Evolutionary conservation across 148 eudicot species (phyloP).

Genomic region (Nepenthes mirabilis): DNA sequence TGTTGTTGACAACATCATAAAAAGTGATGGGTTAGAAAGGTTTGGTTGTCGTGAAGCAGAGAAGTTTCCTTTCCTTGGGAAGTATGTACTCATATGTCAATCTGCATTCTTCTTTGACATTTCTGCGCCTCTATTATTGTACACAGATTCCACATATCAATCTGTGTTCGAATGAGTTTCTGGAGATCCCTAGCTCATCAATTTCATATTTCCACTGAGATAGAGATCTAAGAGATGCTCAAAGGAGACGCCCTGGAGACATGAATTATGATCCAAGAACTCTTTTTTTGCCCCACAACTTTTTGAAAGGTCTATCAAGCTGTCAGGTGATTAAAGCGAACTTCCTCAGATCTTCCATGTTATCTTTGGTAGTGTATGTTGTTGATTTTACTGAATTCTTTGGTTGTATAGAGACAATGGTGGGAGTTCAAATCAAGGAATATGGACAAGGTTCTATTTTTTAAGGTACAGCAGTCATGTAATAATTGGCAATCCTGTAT

Average conservation of each 20-base stretch:
- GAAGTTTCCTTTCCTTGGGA: conserved; percentile 64
- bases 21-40: conserved; percentile 46
- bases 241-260: conserved; percentile 64
- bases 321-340: conserved; percentile 53
- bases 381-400: conserved; percentile 10
- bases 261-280: conserved; percentile 74
- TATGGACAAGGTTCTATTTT: conserved; percentile 98
- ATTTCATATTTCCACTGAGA: conserved; percentile 4
- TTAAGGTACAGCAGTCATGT: conserved; percentile 48
- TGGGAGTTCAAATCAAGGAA: conserved; percentile 98
- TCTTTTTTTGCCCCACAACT: conserved; percentile 68
- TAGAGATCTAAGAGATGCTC: conserved; percentile 76
- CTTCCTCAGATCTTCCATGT: neutral
- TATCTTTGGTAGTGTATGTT: neutral
- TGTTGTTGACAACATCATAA: conserved; percentile 15
- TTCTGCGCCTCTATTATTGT: neutral
- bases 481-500: neutral
- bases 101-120: neutral
- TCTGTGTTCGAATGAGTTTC: neutral
- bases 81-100: conserved; percentile 35
- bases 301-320: conserved; percentile 53
- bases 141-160: neutral
- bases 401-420: conserved; percentile 76
- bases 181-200: neutral
- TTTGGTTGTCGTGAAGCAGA: conserved; percentile 68